These are phyloP conservation scores for Marchantia polymorpha DNA, from an alignment of 225 moss, liverwort and hornwort species.

Conservation along the genomic window DNA sequence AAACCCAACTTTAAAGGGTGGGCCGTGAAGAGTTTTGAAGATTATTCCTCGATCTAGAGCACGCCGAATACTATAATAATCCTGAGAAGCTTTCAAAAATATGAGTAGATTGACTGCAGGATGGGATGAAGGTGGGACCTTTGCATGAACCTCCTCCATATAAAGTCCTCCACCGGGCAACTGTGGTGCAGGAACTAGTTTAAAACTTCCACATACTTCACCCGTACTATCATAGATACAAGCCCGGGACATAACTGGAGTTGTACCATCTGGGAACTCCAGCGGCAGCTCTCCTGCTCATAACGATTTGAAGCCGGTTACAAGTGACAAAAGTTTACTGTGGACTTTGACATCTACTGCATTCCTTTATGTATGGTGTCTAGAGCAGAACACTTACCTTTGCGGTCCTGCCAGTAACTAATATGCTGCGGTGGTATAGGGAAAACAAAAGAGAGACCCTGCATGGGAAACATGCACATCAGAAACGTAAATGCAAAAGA, in stretches of 20 bases:
- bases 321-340: neutral
- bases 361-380: too few species aligned
- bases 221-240: slow-evolving; percentile 64
- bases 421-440: slow-evolving; percentile 67
- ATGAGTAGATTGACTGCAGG: neutral
- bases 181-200: slow-evolving; percentile 56
- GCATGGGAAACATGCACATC: slow-evolving; percentile 18
- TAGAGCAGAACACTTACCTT: slow-evolving; percentile 35
- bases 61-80: too few species aligned
- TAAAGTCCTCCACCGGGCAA: slow-evolving; percentile 64
- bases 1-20: neutral
- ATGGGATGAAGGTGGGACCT: slow-evolving; percentile 35
- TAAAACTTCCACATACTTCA: slow-evolving; percentile 57
- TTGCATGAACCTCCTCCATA: slow-evolving; percentile 74
- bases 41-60: too few species aligned
- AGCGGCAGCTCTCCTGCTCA: slow-evolving; percentile 69
- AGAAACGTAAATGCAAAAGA: neutral
- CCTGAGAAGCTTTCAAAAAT: too few species aligned
- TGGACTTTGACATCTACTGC: too few species aligned
- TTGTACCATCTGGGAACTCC: slow-evolving; percentile 78
- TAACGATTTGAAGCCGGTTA: neutral
- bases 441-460: slow-evolving; percentile 72
- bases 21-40: too few species aligned
- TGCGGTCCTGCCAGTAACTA: slow-evolving; percentile 64
- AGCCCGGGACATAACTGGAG: slow-evolving; percentile 67